These are phyloP conservation scores for Malassezia obtusa DNA, from an alignment of 1,284 basidiomycete genomes.

Conservation along the genomic window DNA sequence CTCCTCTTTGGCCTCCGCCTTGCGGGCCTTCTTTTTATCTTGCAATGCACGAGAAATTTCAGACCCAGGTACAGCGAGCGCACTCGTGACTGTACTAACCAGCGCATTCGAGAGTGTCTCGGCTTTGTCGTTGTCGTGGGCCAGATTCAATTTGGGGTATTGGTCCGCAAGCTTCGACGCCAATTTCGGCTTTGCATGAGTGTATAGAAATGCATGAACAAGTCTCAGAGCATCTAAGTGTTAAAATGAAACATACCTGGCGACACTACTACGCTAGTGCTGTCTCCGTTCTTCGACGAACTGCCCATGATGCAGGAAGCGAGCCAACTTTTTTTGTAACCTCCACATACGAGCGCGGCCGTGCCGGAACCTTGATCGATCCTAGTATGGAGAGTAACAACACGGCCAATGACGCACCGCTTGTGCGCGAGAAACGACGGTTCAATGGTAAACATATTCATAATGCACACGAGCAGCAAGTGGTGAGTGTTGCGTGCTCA, in stretches of 20 bases:
- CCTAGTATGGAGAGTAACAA: background rate
- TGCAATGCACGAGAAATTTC: background rate
- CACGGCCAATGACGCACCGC: background rate
- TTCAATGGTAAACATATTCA: background rate
- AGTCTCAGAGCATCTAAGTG: slow-evolving; percentile 5
- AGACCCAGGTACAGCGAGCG: background rate
- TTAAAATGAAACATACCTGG: slow-evolving; percentile 1
- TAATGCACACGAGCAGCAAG: slow-evolving; percentile 8
- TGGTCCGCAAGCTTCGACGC: slow-evolving; percentile 11
- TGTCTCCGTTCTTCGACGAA: background rate
- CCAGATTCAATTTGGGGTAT: slow-evolving; percentile 6
- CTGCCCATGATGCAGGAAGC: background rate
- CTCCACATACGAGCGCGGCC: background rate
- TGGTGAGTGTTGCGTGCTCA: slow-evolving; percentile 1
- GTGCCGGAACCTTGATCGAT: too few species aligned
- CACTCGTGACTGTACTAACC: slow-evolving; percentile 2
- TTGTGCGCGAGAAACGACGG: background rate
- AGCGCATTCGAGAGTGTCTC: slow-evolving; percentile 11
- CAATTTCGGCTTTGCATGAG: slow-evolving; percentile 8
- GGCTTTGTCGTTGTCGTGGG: background rate
- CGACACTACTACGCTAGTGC: background rate
- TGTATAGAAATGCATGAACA: slow-evolving; percentile 12
- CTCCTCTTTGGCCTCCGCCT: background rate
- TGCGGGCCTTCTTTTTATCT: background rate
- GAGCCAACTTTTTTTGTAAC: background rate